phyloP scores from a whole-genome alignment of 2,329 filamentous ascomycete species.

The Cladosporium sp. region DNA sequence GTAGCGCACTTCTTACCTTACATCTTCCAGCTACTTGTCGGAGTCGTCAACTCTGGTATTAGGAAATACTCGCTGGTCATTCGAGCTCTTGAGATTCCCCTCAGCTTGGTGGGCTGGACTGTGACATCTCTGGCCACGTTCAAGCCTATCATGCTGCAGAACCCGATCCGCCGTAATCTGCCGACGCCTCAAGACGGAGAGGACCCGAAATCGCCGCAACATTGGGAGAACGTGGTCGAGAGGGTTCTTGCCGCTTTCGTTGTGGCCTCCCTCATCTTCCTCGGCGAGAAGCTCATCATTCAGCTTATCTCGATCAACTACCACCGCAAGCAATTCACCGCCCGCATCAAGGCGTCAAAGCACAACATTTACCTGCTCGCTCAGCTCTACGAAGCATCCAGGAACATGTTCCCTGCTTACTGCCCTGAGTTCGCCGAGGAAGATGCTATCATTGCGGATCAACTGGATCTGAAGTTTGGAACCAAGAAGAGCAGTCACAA shows the following conservation, averaged over 20 bases:
- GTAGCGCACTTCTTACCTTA: slow-evolving; percentile 55
- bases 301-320: slow-evolving; percentile 83
- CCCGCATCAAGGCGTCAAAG: slow-evolving; percentile 84
- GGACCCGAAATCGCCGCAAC: slow-evolving; percentile 20
- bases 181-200: slow-evolving; percentile 10
- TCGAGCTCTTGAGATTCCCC: slow-evolving; percentile 54
- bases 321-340: slow-evolving; percentile 77
- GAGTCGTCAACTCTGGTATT: slow-evolving; percentile 61
- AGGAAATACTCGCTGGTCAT: slow-evolving; percentile 61
- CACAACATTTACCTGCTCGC: slow-evolving; percentile 76
- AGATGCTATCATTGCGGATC: slow-evolving; percentile 87
- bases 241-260: slow-evolving; percentile 64
- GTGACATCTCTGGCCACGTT: slow-evolving; percentile 58
- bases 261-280: slow-evolving; percentile 64
- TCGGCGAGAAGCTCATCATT: slow-evolving; percentile 73
- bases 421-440: slow-evolving; percentile 87
- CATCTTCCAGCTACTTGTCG: slow-evolving; percentile 58
- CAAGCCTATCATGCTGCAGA: slow-evolving; percentile 43
- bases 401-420: slow-evolving; percentile 85
- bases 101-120: slow-evolving; percentile 59
- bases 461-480: slow-evolving; percentile 53
- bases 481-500: slow-evolving; percentile 49
- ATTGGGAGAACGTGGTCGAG: slow-evolving; percentile 56
- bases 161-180: slow-evolving; percentile 27
- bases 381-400: slow-evolving; percentile 84